A percentile compares a stretch with the other conserved stretches of the same genome.
Conservation (phyloP, 208 protist species). For the Trichomonas vaginalis region DNA sequence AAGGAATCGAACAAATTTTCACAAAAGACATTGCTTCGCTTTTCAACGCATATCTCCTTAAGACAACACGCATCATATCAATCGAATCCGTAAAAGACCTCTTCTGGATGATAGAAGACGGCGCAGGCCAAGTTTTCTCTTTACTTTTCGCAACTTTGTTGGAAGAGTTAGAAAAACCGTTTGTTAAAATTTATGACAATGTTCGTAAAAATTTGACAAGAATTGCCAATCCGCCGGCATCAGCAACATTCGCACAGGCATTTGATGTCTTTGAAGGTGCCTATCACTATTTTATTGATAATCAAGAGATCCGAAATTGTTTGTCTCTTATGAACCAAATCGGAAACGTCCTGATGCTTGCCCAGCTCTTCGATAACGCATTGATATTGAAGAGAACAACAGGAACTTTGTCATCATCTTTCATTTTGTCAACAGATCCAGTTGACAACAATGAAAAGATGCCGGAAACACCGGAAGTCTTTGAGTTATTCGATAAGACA, state of each 20-base stretch:
- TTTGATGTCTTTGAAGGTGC: background rate
- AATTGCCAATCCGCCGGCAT: background rate
- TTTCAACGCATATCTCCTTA: background rate
- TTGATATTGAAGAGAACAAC: background rate
- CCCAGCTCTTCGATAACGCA: background rate
- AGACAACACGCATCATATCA: background rate
- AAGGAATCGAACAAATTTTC: background rate
- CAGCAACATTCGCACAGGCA: background rate
- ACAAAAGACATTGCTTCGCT: background rate
- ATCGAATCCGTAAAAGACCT: background rate
- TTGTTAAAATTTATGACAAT: background rate
- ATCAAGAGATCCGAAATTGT: background rate
- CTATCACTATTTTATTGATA: background rate
- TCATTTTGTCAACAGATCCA: background rate
- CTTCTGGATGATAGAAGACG: background rate
- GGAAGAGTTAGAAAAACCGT: background rate
- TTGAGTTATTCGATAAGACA: background rate
- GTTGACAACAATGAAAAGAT: no score
- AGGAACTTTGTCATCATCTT: background rate
- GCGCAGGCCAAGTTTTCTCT: background rate
- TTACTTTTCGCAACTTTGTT: background rate
- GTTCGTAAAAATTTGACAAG: background rate
- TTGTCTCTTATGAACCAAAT: background rate
- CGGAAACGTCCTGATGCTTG: background rate
- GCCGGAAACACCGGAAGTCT: background rate